Evolutionary conservation across 2,329 filamentous ascomycete species (phyloP), one percentile per base, ranked within the genome.

Genomic region (Fusarium redolens): DNA sequence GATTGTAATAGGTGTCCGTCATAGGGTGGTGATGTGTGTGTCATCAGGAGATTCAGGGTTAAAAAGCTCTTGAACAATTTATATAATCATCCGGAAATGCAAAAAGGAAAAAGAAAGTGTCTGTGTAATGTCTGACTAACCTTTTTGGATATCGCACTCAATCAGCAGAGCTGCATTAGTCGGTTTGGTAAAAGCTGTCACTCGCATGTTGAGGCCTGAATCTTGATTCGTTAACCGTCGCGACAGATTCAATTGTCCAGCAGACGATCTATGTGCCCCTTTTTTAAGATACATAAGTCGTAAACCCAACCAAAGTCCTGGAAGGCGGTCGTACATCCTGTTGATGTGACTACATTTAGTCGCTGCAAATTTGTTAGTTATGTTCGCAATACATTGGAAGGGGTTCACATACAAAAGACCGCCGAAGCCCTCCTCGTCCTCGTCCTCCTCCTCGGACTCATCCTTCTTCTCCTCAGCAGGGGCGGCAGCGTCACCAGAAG

Each of bases 381-480:
- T 22, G 3, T n/a, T 10, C 30, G 31, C 14, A 9, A 18, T 11
- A 4, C 25, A 14, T 25, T 22, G 13, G 8, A 9, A 41, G 28
- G 54, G 51, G 54, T 45, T 50, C 48, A 85, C 87, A 64, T 85
- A 89, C 87, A 96, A 96, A 82, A 96, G 91, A 89, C 92, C 92
- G 84, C 92, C 93, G 88, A 96, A 95, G 83, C 92, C 91, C 83
- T 87, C 86, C 72, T 90, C 88, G 68, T 91, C 89, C 68, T 88
- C 87, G 80, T 92, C 91, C 78, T 91, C 92, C 81, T 92, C 91
- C 78, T 91, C 92, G 74, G 90, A 89, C 78, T 92, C 89, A 75
- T 90, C 88, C 79, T 92, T 89, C 80, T 90, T 88, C 82, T 91
- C 86, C 81, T 90, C 87, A 78, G 88, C 86, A 72, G 87, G 86